Evolutionary conservation across 2,329 filamentous ascomycete genomes (phyloP), one percentile per base, ranked within the genome.

Genomic region (Fusarium austroafricanum): DNA sequence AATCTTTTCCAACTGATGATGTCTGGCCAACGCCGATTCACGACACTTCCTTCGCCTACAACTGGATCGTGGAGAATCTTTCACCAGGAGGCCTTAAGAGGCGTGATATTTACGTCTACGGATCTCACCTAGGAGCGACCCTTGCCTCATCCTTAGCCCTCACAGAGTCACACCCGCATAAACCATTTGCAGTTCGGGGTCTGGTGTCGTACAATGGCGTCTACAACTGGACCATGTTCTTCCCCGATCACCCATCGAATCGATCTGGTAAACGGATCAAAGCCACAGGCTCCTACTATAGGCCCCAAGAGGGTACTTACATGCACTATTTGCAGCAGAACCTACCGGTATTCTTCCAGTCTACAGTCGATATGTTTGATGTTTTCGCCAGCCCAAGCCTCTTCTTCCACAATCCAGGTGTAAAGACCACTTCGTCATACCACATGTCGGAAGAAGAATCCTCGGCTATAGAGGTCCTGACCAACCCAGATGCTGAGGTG

Each of bases 211-310:
- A 84, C 75, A 87, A 90, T 67, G 88, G 87, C 40, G 82, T 90
- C 59, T 90, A 88, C 77, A 85, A 90, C 77, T 90, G 88, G 88
- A 87, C 86, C 57, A 85, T 81, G 74, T 86, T 89, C 60, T 80
- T 88, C 12, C 84, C 84, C 0, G 82, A 84, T 65, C 84, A 88
- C 58, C 80, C 79, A 9, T 75, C 82, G 62, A 82, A 86, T 68
- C 71, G 57, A 8, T 55, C 70, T 2, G 51, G 66, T 11, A 72
- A 61, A 28, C 56, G 46, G 14, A 53, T 40, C 17, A 74, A 68
- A 51, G 58, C 37, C 10, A 55, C 71, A 10, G 51, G 71, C 26
- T 26, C 38, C 28, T 57, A 61, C 49, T 43, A 42, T 43, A 46
- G 40, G 11, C 52, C 69, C 3, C 63, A 62, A 10, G 76, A 77